Conservation (phyloP, 768 basidiomycete species). For the Boletus pseudo-olivaceus region DNA sequence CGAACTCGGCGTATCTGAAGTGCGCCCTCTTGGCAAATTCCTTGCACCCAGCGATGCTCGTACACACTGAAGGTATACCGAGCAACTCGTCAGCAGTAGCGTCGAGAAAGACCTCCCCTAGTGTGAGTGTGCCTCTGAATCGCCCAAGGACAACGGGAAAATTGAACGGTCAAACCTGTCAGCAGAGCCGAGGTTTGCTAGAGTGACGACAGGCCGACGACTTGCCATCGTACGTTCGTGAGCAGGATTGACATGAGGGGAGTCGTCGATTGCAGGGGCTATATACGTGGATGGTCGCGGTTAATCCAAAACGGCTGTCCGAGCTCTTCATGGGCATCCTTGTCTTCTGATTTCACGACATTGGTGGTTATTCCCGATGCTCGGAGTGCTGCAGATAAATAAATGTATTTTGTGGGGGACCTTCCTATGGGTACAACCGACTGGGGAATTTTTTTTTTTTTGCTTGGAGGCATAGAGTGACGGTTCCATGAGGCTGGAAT, state of each 20-base stretch:
- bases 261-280: neutral
- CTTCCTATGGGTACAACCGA: no score
- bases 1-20: neutral
- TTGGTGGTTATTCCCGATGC: no score
- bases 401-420: neutral
- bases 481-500: no score
- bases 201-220: neutral
- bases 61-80: no score
- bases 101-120: neutral
- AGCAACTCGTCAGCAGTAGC: neutral
- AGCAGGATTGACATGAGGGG: neutral
- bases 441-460: no score
- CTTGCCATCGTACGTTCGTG: neutral
- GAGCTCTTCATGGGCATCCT: neutral
- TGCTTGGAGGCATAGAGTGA: no score
- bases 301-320: neutral
- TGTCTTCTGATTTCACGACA: neutral
- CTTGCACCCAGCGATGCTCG: no score
- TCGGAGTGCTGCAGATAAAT: neutral
- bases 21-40: no score
- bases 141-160: neutral
- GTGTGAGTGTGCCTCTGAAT: no score
- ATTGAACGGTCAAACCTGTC: neutral
- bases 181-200: neutral
- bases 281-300: neutral